Percentiles rank a stretch among this genome's conserved stretches.
phyloP scores from a whole-genome alignment of 305 asterid genomes.

The Petunia hybrid region DNA sequence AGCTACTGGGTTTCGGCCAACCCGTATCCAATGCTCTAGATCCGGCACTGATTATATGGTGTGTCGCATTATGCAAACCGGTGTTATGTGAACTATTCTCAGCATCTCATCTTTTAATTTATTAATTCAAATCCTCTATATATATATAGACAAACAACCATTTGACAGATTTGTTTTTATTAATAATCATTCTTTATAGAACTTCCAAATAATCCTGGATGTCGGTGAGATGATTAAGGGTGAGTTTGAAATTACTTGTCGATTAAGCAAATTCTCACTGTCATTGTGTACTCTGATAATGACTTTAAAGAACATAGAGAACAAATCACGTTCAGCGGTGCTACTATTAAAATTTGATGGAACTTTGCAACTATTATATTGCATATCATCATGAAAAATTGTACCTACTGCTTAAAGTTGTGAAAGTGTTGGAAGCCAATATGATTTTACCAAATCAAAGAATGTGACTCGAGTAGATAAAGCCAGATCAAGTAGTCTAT shows the following conservation, averaged over 20 bases:
- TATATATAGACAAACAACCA: neutral
- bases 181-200: neutral
- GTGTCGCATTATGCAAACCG: too few relatives aligned
- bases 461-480: neutral
- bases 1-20: too few relatives aligned
- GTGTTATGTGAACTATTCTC: neutral
- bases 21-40: too few relatives aligned
- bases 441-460: neutral
- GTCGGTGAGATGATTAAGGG: slow-evolving; percentile 8
- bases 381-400: too few relatives aligned
- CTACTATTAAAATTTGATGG: neutral
- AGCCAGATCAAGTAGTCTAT: neutral
- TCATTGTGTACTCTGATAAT: slow-evolving; percentile 16
- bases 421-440: too few relatives aligned
- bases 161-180: slow-evolving; percentile 14
- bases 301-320: slow-evolving; percentile 9
- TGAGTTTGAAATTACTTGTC: slow-evolving; percentile 5
- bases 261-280: slow-evolving; percentile 1
- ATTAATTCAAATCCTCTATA: neutral
- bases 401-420: too few relatives aligned
- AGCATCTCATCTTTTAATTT: neutral
- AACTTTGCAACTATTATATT: neutral
- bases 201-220: slow-evolving; percentile 22
- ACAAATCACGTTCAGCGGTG: neutral
- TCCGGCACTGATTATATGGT: too few relatives aligned